Base-by-base conservation (phyloP, 495 filamentous ascomycete genomes). In the Penicillium paxilli region DNA sequence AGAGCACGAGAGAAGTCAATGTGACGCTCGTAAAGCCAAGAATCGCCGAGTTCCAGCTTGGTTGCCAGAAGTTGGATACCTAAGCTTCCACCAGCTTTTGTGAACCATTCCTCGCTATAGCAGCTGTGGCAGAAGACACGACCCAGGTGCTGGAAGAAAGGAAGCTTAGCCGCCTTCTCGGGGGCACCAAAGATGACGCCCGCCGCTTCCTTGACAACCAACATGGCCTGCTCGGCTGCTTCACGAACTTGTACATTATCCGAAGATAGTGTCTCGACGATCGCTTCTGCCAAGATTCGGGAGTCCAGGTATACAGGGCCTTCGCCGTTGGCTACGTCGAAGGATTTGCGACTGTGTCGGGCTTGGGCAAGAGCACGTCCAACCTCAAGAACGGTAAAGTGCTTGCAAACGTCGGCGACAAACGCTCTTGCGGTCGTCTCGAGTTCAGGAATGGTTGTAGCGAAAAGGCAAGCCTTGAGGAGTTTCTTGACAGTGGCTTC, bases 71-170 rank as follows among this genome's bases (percentile, higher is more conserved):
- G 79, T 57, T 91, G 85, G 51, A 99, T 96, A 41, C 95, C 95
- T 19, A 93, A 69, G 32, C 88, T 90, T 14, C 95, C 95, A 52
- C 92, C 93, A 17, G 90, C 85, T 63, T 99, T 99, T 12, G 91
- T 89, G 63, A 92, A 98, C 95, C 95, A 99, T 57, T 98, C 92
- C 65, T 97, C 92, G 58, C 92, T 90, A 54, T 96, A 88, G 65
- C 95, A 99, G 55, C 89, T 89, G 67, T 99, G 95, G 58, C 88
- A 91, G 70, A 97, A 96, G 0, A 84, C 82, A 51, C 84, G 86
- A 19, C 86, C 83, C 10, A 98, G 74, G 62, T 91, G 86, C 54
- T 79, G 75, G 71, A 97, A 99, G 70, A 97, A 91, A 1, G 83
- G 81, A 9, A 98, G 75, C 47, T 84, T 83, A 11, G 86, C 77